Evolutionary conservation across 148 eudicot genomes (phyloP).

Genomic region (Persicaria tinctoria): DNA sequence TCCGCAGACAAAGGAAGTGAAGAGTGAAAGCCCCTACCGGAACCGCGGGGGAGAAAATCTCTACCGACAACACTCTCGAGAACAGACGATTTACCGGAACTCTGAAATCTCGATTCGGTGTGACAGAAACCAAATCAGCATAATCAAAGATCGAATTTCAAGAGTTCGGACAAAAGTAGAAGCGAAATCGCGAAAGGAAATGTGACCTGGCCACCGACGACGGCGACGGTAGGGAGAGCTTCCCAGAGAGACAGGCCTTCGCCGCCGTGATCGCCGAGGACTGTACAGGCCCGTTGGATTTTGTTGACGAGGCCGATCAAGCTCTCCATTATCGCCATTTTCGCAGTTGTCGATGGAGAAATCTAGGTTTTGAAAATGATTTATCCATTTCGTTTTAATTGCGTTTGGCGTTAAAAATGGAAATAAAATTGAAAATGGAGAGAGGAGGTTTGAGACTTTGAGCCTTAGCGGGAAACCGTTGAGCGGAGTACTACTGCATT

Average conservation of each 20-base stretch:
- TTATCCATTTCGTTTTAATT: too few relatives aligned
- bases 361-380: too few relatives aligned
- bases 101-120: not conserved
- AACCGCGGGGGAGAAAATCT: not conserved
- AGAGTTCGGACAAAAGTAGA: not conserved
- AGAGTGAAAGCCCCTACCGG: not conserved
- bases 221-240: conserved; percentile 67
- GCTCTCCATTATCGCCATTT: conserved; percentile 58
- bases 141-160: not conserved
- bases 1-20: not conserved
- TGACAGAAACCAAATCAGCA: not conserved
- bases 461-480: too few relatives aligned
- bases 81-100: conserved; percentile 1
- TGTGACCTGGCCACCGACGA: conserved; percentile 65
- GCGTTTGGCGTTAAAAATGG: too few relatives aligned
- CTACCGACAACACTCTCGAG: not conserved
- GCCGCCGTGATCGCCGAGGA: conserved; percentile 44
- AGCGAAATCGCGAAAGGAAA: not conserved
- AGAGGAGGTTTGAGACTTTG: too few relatives aligned
- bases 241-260: conserved; percentile 57
- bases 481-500: too few relatives aligned
- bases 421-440: too few relatives aligned
- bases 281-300: conserved; percentile 32
- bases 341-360: not conserved
- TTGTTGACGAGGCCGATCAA: conserved; percentile 55